Conservation (phyloP, 306 rosid species). For the Echinosophora koreensis region DNA sequence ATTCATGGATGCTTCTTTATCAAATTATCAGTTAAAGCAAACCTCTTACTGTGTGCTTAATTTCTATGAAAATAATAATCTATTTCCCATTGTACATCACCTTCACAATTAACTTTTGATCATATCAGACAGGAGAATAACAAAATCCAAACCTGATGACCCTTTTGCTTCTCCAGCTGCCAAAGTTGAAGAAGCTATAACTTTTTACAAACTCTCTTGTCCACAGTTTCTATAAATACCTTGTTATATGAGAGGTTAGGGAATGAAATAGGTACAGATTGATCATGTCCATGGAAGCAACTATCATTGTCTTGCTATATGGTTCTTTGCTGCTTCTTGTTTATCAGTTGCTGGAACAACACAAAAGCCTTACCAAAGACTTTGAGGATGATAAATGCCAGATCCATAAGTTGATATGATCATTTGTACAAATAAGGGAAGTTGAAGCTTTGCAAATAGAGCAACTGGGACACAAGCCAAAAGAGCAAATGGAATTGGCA, state of each 20-base stretch:
- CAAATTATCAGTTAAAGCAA: background rate
- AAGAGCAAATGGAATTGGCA: slow-evolving; percentile 46
- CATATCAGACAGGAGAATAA: background rate
- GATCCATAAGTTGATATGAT: slow-evolving; percentile 53
- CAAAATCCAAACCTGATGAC: background rate
- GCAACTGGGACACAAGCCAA: slow-evolving; percentile 51
- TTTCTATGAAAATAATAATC: background rate
- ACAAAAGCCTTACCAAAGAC: slow-evolving; percentile 43
- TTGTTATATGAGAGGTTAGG: too few species aligned
- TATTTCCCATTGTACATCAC: background rate
- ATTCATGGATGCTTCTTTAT: too few species aligned
- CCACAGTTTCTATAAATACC: background rate
- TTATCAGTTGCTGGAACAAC: background rate
- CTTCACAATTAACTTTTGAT: background rate
- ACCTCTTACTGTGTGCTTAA: background rate
- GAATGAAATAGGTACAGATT: background rate
- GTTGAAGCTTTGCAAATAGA: slow-evolving; percentile 53
- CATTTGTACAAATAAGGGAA: slow-evolving; percentile 52
- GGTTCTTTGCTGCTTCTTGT: background rate
- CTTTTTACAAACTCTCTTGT: background rate
- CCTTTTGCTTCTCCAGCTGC: background rate
- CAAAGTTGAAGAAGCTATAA: background rate
- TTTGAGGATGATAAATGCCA: slow-evolving; percentile 1
- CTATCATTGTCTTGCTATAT: background rate
- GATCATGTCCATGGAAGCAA: background rate